Percentiles rank a stretch among this genome's conserved stretches.
Evolutionary conservation across 805 yeast species (phyloP).

Genomic region (Tetrapisispora taiwanensis): DNA sequence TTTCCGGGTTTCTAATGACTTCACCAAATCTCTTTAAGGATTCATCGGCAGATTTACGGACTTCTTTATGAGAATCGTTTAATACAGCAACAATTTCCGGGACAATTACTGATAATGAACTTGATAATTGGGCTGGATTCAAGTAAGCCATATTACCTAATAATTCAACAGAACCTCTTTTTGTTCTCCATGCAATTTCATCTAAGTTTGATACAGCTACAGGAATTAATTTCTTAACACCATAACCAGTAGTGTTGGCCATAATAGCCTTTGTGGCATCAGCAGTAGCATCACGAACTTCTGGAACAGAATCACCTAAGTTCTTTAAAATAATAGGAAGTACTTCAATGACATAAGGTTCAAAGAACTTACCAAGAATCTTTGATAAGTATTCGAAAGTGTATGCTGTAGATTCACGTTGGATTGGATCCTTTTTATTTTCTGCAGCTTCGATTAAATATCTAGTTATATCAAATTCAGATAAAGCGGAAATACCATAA

Average conservation of each 20-base stretch:
- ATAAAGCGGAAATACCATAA: slow-evolving; percentile 67
- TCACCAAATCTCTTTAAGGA: slow-evolving; percentile 89
- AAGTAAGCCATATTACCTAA: slow-evolving; percentile 97
- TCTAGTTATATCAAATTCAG: slow-evolving; percentile 69
- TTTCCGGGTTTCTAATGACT: slow-evolving; percentile 94
- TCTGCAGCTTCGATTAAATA: slow-evolving; percentile 74
- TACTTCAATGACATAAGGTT: slow-evolving; percentile 87
- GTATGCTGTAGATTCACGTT: slow-evolving; percentile 81
- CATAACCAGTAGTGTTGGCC: slow-evolving; percentile 85
- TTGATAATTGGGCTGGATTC: slow-evolving; percentile 87
- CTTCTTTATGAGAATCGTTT: slow-evolving; percentile 94
- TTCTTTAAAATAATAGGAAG: slow-evolving; percentile 71
- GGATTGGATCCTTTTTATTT: slow-evolving; percentile 62
- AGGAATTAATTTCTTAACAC: slow-evolving; percentile 86
- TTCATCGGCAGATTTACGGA: slow-evolving; percentile 86
- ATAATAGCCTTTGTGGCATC: slow-evolving; percentile 79
- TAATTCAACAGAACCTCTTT: slow-evolving; percentile 92
- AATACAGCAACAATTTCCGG: slow-evolving; percentile 95
- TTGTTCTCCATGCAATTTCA: slow-evolving; percentile 90
- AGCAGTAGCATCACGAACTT: slow-evolving; percentile 84
- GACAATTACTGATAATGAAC: slow-evolving; percentile 79
- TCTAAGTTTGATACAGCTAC: slow-evolving; percentile 77
- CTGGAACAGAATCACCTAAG: slow-evolving; percentile 75
- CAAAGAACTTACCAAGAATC: slow-evolving; percentile 67
- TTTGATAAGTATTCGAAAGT: slow-evolving; percentile 78